Conservation (phyloP, 495 filamentous ascomycete genomes). For the Echria macrotheca region DNA sequence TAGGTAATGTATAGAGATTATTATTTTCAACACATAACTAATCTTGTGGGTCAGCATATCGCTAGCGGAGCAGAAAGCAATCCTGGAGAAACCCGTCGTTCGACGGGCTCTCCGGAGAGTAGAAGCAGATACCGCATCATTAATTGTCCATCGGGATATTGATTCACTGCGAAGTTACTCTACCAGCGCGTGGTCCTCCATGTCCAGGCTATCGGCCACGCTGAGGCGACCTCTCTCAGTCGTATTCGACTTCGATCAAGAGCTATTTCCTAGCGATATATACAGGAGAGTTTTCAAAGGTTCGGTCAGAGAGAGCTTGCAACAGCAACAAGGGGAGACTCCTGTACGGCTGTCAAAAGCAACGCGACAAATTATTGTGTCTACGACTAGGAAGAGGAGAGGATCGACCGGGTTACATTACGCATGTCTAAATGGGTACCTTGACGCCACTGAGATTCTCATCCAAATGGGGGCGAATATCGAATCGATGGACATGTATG, state of each 20-base stretch:
- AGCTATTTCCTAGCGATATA: constrained; percentile 9
- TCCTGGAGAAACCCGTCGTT: constrained; percentile 6
- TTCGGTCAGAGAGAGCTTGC: constrained; percentile 9
- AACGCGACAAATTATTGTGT: neutral
- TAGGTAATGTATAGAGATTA: constrained; percentile 6
- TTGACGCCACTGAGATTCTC: neutral
- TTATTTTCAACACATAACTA: neutral
- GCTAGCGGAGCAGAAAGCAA: constrained; percentile 6
- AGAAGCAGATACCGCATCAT: constrained; percentile 9
- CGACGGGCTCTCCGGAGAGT: constrained; percentile 8
- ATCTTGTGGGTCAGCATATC: neutral
- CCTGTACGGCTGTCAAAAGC: neutral
- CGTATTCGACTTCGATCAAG: constrained; percentile 13
- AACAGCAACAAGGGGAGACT: neutral
- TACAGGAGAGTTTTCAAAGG: constrained; percentile 8
- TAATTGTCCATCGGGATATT: constrained; percentile 11
- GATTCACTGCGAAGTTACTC: constrained; percentile 9
- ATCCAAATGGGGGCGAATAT: neutral
- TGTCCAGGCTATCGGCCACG: neutral
- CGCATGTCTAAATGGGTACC: neutral
- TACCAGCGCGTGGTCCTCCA: constrained; percentile 7
- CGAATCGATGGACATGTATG: neutral
- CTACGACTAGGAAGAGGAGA: neutral
- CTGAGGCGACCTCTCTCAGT: constrained; percentile 1
- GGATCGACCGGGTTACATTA: neutral